Conservation (phyloP, 2,329 filamentous ascomycete genomes). For the Periconia macrospinosa region DNA sequence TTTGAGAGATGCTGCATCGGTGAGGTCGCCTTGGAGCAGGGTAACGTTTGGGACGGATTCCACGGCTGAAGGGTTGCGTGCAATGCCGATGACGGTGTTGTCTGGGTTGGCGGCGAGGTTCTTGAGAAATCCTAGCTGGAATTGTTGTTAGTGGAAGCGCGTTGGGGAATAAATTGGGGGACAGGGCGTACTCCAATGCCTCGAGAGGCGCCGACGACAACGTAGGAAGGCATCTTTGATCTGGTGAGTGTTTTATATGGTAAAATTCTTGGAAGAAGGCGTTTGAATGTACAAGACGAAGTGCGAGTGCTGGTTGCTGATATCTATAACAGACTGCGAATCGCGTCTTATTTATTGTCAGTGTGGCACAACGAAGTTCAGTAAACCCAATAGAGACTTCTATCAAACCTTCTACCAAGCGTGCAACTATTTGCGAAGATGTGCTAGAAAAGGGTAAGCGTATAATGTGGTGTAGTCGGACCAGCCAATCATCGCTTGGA, state of each 20-base stretch:
- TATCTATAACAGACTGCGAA: not conserved
- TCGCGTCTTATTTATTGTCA: too few species aligned
- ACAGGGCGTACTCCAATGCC: slow-evolving; percentile 27
- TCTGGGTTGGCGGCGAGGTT: slow-evolving; percentile 25
- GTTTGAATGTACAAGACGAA: not conserved
- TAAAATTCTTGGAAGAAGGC: not conserved
- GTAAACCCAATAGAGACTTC: not conserved
- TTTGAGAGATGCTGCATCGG: slow-evolving; percentile 35
- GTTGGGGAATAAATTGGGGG: not conserved
- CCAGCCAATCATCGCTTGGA: too few species aligned
- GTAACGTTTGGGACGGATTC: slow-evolving; percentile 35
- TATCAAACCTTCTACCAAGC: not conserved
- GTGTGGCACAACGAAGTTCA: not conserved
- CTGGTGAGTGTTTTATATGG: not conserved
- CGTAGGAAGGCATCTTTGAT: slow-evolving; percentile 29
- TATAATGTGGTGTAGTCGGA: not conserved
- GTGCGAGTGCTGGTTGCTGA: not conserved
- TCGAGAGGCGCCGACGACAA: slow-evolving; percentile 33
- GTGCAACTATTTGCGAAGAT: not conserved
- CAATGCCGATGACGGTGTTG: slow-evolving; percentile 36
- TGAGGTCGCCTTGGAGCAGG: slow-evolving; percentile 42
- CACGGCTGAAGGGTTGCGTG: slow-evolving; percentile 20
- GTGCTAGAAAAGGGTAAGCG: too few species aligned
- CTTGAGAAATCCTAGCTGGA: slow-evolving; percentile 31
- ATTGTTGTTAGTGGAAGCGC: not conserved